Conservation (phyloP, 2,329 filamentous ascomycete genomes). For the Colletotrichum siamense region DNA sequence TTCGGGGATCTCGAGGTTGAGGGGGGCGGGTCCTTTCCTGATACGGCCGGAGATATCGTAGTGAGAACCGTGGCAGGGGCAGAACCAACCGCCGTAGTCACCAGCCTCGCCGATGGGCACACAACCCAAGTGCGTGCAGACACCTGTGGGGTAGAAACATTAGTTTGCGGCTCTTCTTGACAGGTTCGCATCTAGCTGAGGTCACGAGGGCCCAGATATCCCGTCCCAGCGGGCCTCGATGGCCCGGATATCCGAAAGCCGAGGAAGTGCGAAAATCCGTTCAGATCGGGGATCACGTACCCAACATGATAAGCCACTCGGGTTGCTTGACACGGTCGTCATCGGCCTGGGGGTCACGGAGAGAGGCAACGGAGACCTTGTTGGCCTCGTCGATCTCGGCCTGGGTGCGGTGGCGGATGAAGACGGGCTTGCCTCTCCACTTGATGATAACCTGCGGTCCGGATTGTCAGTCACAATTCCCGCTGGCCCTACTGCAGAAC, state of each 20-base stretch:
- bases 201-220: not conserved
- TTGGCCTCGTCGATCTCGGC: slow-evolving; percentile 96
- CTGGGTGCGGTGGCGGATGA: slow-evolving; percentile 96
- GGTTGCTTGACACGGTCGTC: slow-evolving; percentile 95
- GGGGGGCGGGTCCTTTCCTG: slow-evolving; percentile 94
- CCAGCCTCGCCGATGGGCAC: slow-evolving; percentile 98
- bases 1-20: slow-evolving; percentile 93
- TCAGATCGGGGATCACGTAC: slow-evolving; percentile 52
- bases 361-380: slow-evolving; percentile 78
- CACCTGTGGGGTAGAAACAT: slow-evolving; percentile 60
- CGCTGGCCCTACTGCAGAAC: too few species aligned
- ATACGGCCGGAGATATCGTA: slow-evolving; percentile 99
- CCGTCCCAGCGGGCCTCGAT: not conserved
- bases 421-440: slow-evolving; percentile 99
- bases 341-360: slow-evolving; percentile 92
- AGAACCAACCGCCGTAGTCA: slow-evolving; percentile 99
- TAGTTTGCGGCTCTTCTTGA: slow-evolving; percentile 23
- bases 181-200: not conserved
- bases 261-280: not conserved
- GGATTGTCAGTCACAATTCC: not conserved
- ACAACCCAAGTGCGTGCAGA: slow-evolving; percentile 99
- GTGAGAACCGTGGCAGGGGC: slow-evolving; percentile 99
- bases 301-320: slow-evolving; percentile 99
- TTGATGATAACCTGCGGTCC: slow-evolving; percentile 90
- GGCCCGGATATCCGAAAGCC: not conserved